Evolutionary conservation across 2,329 filamentous ascomycete genomes (phyloP).

Genomic region (Fusarium tuaranense): DNA sequence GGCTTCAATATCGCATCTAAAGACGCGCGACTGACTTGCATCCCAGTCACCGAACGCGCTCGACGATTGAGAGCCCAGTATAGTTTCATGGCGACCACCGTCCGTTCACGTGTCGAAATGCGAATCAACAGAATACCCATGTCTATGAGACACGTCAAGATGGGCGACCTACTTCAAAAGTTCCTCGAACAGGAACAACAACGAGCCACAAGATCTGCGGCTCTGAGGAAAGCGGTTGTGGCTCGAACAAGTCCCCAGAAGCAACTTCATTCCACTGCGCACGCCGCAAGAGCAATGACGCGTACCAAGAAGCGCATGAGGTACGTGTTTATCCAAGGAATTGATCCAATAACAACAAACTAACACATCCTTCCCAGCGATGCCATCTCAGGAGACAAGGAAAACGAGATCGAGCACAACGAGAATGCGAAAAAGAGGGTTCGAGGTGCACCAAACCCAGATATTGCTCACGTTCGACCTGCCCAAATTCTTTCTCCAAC

Average conservation of each 20-base stretch:
- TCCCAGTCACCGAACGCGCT: slow-evolving; percentile 84
- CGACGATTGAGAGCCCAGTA: slow-evolving; percentile 91
- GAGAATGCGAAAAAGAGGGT: slow-evolving; percentile 79
- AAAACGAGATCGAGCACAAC: slow-evolving; percentile 72
- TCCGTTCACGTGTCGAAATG: slow-evolving; percentile 89
- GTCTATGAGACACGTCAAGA: slow-evolving; percentile 80
- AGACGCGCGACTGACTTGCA: slow-evolving; percentile 28
- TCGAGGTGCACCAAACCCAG: slow-evolving; percentile 59
- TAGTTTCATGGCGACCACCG: slow-evolving; percentile 85
- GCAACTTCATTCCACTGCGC: slow-evolving; percentile 42
- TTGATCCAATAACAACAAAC: slow-evolving; percentile 8
- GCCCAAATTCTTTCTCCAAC: slow-evolving; percentile 82
- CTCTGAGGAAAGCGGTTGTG: slow-evolving; percentile 62
- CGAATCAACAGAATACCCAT: slow-evolving; percentile 92
- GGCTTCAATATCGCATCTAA: slow-evolving; percentile 24
- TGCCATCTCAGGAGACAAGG: slow-evolving; percentile 78
- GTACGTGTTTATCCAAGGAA: slow-evolving; percentile 50
- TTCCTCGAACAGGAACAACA: slow-evolving; percentile 60
- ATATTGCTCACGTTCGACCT: slow-evolving; percentile 53
- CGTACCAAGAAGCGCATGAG: slow-evolving; percentile 62
- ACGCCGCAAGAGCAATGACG: slow-evolving; percentile 36
- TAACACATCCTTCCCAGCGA: slow-evolving; percentile 62
- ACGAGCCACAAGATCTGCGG: slow-evolving; percentile 57
- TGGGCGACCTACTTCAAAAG: slow-evolving; percentile 79
- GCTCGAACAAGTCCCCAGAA: slow-evolving; percentile 52